Evolutionary conservation across 331 rosid species (phyloP).

Genomic region (Stylosanthes scabra): DNA sequence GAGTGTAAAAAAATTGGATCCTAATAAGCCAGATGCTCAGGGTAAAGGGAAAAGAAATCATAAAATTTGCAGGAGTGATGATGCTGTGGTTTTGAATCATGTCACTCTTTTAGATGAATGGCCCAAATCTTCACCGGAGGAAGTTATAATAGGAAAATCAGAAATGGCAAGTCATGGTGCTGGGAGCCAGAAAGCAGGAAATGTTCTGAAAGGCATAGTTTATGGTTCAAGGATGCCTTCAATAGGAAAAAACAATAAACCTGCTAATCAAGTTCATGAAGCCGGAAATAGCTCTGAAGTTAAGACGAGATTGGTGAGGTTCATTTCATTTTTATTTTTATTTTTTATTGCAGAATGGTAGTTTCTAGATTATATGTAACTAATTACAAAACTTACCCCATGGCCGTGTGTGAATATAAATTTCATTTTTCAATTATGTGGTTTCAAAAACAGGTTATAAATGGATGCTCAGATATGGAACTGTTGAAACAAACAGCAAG

Average conservation of each 20-base stretch:
- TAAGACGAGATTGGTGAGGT: constrained; percentile 51
- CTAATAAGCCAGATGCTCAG: constrained; percentile 25
- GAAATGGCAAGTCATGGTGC: constrained; percentile 36
- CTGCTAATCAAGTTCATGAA: constrained; percentile 28
- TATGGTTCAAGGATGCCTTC: constrained; percentile 31
- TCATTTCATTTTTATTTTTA: background rate
- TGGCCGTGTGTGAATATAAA: background rate
- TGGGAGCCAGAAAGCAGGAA: constrained; percentile 22
- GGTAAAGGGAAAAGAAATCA: constrained; percentile 26
- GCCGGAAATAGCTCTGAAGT: constrained; percentile 35
- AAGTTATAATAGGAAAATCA: constrained; percentile 32
- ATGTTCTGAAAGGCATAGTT: constrained; percentile 38
- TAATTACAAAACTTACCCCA: background rate
- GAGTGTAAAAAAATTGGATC: constrained; percentile 23
- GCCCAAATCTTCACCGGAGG: constrained; percentile 47
- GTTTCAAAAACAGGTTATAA: constrained; percentile 52
- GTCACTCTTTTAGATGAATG: constrained; percentile 44
- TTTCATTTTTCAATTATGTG: constrained; percentile 19
- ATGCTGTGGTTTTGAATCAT: constrained; percentile 40
- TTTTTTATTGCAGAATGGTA: background rate
- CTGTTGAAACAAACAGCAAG: constrained; percentile 54
- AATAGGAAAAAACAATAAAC: constrained; percentile 25
- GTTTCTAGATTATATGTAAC: constrained; percentile 1
- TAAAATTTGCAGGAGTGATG: constrained; percentile 33
- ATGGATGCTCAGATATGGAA: constrained; percentile 55